These are phyloP conservation scores for Boletus pseudo-olivaceus DNA, from an alignment of 768 basidiomycete genomes.

Conservation along the genomic window DNA sequence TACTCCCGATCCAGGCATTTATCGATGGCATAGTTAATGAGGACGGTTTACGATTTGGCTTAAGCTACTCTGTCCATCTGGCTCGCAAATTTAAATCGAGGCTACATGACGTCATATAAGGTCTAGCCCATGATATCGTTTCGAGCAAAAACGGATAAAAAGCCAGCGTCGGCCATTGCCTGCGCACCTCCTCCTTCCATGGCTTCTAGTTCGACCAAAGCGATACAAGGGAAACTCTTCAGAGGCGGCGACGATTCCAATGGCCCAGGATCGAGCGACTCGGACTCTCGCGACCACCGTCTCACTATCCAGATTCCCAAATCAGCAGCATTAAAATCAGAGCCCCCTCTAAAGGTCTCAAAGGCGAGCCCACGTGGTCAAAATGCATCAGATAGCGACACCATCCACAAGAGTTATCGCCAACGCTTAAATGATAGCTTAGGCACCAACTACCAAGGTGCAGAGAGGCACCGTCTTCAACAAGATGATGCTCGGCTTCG, in stretches of 20 bases:
- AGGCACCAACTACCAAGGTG: conserved; percentile 71
- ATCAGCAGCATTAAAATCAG: conserved; percentile 29
- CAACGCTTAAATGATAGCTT: conserved; percentile 62
- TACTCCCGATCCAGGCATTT: neutral
- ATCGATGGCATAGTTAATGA: neutral
- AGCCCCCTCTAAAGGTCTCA: conserved; percentile 42
- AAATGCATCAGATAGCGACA: conserved; percentile 4
- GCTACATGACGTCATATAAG: conserved; percentile 22
- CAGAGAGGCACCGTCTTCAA: conserved; percentile 79
- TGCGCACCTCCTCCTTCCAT: conserved; percentile 27
- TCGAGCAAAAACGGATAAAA: conserved; percentile 5
- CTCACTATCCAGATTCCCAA: conserved; percentile 76
- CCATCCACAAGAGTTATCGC: conserved; percentile 44
- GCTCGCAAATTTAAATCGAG: conserved; percentile 7
- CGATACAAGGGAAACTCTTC: conserved; percentile 74
- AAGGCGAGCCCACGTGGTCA: conserved; percentile 34
- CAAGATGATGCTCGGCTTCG: conserved; percentile 76
- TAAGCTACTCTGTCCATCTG: neutral
- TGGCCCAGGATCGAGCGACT: conserved; percentile 18
- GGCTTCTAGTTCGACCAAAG: conserved; percentile 48
- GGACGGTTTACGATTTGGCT: neutral
- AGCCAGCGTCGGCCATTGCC: conserved; percentile 1
- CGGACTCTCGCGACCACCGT: conserved; percentile 30
- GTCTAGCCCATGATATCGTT: neutral
- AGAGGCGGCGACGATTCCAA: conserved; percentile 35